Conservation (phyloP, 768 basidiomycete species). For the Boletus subcaerulescens region DNA sequence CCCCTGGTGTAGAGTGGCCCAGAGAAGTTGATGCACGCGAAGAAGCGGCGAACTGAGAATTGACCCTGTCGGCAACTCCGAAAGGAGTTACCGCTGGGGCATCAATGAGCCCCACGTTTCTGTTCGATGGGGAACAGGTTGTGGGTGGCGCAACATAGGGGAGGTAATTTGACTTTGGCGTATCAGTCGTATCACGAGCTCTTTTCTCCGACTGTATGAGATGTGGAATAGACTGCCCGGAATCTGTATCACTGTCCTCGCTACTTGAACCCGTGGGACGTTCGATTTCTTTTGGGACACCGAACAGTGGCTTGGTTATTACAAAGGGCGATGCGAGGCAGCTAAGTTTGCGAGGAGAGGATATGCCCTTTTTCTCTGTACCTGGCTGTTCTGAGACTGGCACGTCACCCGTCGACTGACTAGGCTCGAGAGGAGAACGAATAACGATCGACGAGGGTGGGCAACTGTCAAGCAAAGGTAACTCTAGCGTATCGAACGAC, state of each 20-base stretch:
- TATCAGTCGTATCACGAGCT: not conserved
- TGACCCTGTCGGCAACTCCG: not conserved
- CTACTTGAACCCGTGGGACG: not conserved
- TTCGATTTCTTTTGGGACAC: not conserved
- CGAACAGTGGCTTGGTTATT: slow-evolving; percentile 1
- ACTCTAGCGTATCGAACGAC: slow-evolving; percentile 13
- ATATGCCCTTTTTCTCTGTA: not conserved
- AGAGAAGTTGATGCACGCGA: slow-evolving; percentile 4
- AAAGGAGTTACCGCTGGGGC: not conserved
- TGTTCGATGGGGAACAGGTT: slow-evolving; percentile 6
- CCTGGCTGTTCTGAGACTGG: not conserved
- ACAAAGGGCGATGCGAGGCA: slow-evolving; percentile 15
- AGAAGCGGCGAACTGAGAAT: slow-evolving; percentile 4
- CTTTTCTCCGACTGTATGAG: not conserved
- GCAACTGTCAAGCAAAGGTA: slow-evolving; percentile 7
- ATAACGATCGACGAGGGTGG: slow-evolving; percentile 24
- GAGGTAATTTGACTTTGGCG: slow-evolving; percentile 1
- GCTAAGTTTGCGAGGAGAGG: slow-evolving; percentile 6
- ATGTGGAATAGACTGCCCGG: not conserved
- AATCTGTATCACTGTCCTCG: slow-evolving; percentile 2
- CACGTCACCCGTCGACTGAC: not conserved
- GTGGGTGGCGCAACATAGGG: slow-evolving; percentile 1
- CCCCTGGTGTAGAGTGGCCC: not conserved
- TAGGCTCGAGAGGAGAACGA: slow-evolving; percentile 15
- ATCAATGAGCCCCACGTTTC: slow-evolving; percentile 4